phyloP scores from a whole-genome alignment of 2,329 filamentous ascomycete genomes.

The Xylaria digitata region DNA sequence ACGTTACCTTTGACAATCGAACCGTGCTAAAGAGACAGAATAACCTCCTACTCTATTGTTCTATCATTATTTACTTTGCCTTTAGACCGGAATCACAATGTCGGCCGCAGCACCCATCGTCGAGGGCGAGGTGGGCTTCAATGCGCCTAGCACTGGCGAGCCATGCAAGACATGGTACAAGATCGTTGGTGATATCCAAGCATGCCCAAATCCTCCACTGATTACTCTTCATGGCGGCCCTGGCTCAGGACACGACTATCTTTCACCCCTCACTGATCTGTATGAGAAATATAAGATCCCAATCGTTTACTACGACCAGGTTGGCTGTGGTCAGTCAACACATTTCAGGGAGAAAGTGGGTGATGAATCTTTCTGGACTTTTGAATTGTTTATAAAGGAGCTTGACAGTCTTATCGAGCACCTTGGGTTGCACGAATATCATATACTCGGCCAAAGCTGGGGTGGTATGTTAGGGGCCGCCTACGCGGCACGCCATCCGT shows the following conservation, averaged over 20 bases:
- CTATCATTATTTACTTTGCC: too few relatives aligned
- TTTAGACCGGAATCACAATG: too few relatives aligned
- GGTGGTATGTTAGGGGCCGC: constrained; percentile 17
- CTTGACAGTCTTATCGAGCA: constrained; percentile 5
- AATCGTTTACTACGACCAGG: constrained; percentile 44
- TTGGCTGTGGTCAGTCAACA: constrained; percentile 17
- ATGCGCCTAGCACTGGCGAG: constrained; percentile 31
- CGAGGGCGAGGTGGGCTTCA: constrained; percentile 35
- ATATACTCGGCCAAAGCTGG: constrained; percentile 11
- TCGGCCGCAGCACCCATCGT: too few relatives aligned
- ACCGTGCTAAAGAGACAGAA: too few relatives aligned
- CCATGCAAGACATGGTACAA: constrained; percentile 42
- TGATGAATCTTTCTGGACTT: not conserved
- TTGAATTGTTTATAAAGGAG: constrained; percentile 7
- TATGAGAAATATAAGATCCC: constrained; percentile 51
- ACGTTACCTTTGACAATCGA: too few relatives aligned
- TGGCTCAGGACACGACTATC: constrained; percentile 66
- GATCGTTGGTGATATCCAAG: constrained; percentile 23
- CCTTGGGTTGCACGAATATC: not conserved
- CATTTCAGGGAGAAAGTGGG: constrained; percentile 13
- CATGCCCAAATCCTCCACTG: constrained; percentile 44
- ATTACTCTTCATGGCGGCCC: constrained; percentile 35
- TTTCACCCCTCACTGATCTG: constrained; percentile 70
- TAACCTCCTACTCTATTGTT: too few relatives aligned
- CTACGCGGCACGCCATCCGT: constrained; percentile 1